phyloP scores from a whole-genome alignment of 352 stramenopile genomes.

The Phytophthora podocarpi region DNA sequence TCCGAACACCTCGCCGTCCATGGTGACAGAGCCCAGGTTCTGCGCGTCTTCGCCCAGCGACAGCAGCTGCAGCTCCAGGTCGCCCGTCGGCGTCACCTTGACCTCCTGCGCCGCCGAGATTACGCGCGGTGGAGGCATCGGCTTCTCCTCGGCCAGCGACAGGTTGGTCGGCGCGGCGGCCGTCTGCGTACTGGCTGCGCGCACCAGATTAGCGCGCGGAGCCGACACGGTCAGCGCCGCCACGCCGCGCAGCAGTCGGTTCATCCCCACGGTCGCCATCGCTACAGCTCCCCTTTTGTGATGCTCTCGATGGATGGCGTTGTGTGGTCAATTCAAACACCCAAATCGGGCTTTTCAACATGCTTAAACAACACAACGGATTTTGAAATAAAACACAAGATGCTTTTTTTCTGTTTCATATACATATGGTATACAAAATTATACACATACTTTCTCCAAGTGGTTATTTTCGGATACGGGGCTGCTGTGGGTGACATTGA shows the following conservation, averaged over 20 bases:
- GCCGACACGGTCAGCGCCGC: slow-evolving; percentile 58
- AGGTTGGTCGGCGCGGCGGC: slow-evolving; percentile 62
- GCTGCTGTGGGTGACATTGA: no score
- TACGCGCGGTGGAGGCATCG: slow-evolving; percentile 62
- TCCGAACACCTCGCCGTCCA: slow-evolving; percentile 78
- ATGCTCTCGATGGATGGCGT: slow-evolving; percentile 18
- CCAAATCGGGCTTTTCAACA: neutral
- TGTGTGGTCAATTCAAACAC: slow-evolving; percentile 6
- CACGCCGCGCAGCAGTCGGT: slow-evolving; percentile 66
- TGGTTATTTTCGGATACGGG: no score
- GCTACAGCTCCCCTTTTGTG: neutral
- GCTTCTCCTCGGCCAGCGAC: slow-evolving; percentile 76
- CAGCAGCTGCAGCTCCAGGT: slow-evolving; percentile 73
- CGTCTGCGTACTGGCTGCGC: slow-evolving; percentile 29
- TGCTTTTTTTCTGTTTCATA: no score
- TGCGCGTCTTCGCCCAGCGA: slow-evolving; percentile 53
- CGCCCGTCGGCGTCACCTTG: slow-evolving; percentile 55
- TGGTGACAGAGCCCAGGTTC: slow-evolving; percentile 50
- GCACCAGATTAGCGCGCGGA: slow-evolving; percentile 45
- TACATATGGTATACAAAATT: no score
- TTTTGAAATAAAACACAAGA: no score
- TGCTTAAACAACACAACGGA: no score
- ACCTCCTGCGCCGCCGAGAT: slow-evolving; percentile 64
- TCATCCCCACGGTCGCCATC: slow-evolving; percentile 48
- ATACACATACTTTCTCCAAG: no score